Evolutionary conservation across 1,284 basidiomycete species (phyloP).

Genomic region (Cutaneotrichosporon mucoides): DNA sequence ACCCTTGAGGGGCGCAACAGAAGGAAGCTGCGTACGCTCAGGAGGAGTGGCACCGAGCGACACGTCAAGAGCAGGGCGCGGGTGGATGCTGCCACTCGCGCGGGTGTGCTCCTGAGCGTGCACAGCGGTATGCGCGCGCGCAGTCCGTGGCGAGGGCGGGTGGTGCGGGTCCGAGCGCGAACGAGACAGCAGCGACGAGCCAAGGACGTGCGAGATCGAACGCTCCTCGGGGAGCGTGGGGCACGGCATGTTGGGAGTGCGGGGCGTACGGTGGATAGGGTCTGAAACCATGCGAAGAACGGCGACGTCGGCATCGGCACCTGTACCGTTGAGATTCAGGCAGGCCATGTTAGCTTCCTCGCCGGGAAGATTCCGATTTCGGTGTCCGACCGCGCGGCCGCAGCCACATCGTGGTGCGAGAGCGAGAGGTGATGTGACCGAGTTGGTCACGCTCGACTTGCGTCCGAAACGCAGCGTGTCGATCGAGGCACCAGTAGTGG

Average conservation of each 20-base stretch:
- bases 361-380: conserved; percentile 1
- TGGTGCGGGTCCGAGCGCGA: conserved; percentile 42
- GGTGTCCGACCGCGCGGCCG: conserved; percentile 38
- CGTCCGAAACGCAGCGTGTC: conserved; percentile 46
- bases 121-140: conserved; percentile 2
- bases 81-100: conserved; percentile 9
- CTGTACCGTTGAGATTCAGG: conserved; percentile 24
- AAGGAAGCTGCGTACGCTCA: conserved; percentile 7
- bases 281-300: conserved; percentile 27
- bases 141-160: conserved; percentile 17
- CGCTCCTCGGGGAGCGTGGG: conserved; percentile 16
- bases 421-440: conserved; percentile 43
- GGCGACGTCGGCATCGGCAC: conserved; percentile 12
- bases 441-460: conserved; percentile 40
- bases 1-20: conserved; percentile 6
- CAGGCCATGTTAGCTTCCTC: conserved; percentile 22
- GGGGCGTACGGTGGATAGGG: conserved; percentile 16
- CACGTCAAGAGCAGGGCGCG: conserved; percentile 11
- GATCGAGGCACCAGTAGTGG: conserved; percentile 30
- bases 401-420: conserved; percentile 42
- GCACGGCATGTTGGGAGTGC: conserved; percentile 15
- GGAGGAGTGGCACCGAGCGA: conserved; percentile 2
- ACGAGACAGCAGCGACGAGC: conserved; percentile 33
- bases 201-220: conserved; percentile 13
- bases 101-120: background rate